phyloP scores from a whole-genome alignment of 177 flowering plant species.

The Telopea speciosissima region DNA sequence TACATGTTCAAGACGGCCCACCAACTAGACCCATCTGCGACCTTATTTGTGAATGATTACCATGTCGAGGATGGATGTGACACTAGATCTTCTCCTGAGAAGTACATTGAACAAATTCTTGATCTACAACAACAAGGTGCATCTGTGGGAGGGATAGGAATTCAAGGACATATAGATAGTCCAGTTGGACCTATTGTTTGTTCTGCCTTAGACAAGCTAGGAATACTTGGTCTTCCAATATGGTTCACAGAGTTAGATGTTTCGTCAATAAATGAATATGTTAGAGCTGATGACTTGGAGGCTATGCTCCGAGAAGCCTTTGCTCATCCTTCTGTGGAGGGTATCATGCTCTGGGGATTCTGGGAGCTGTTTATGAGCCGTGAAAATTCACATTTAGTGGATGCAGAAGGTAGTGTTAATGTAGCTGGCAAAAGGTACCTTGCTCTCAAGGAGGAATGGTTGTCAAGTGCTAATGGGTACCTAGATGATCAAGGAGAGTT shows the following conservation, averaged over 20 bases:
- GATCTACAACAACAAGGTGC: constrained; percentile 81
- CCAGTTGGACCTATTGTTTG: constrained; percentile 77
- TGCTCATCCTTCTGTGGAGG: constrained; percentile 92
- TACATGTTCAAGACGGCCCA: constrained; percentile 78
- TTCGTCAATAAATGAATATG: constrained; percentile 50
- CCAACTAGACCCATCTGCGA: constrained; percentile 70
- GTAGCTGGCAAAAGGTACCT: constrained; percentile 71
- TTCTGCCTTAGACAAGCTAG: constrained; percentile 71
- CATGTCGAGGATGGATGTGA: constrained; percentile 88
- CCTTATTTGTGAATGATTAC: constrained; percentile 84
- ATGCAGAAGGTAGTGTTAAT: constrained; percentile 83
- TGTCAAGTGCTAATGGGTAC: constrained; percentile 52
- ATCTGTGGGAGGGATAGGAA: constrained; percentile 82
- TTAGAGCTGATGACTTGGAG: constrained; percentile 58
- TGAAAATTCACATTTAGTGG: constrained; percentile 59
- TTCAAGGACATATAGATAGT: constrained; percentile 83
- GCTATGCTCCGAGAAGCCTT: constrained; percentile 89
- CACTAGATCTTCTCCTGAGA: constrained; percentile 65
- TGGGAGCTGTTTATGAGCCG: constrained; percentile 58
- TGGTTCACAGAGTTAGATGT: constrained; percentile 98
- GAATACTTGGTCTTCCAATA: constrained; percentile 81
- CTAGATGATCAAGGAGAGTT: constrained; percentile 55
- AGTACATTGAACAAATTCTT: constrained; percentile 69
- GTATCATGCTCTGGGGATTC: constrained; percentile 73
- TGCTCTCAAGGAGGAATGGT: constrained; percentile 67